Evolutionary conservation across 2,329 filamentous ascomycete genomes (phyloP), one percentile per base, ranked within the genome.

Genomic region (Rhytidhysteron rufulum): DNA sequence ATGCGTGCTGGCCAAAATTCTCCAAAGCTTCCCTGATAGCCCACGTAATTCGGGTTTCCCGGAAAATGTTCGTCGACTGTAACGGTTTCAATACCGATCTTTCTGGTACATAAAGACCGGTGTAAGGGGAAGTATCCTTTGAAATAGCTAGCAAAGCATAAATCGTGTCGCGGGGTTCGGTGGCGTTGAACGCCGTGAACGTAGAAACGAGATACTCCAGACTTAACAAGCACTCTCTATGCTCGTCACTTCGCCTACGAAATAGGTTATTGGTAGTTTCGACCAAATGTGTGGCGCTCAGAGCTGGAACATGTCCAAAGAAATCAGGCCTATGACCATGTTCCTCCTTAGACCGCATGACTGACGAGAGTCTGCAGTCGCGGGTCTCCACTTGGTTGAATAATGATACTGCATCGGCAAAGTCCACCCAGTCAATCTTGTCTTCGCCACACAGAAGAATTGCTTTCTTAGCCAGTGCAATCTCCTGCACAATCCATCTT

Each of bases 401-500:
- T 2, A 68, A 50, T 18, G 58, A 51, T 6, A 68, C 60, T 2
- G 66, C 65, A 16, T 62, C 57, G 3, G 63, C 59, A 21, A 71
- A 61, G 4, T 64, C 52, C 3, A 48, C 39, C 66, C 67, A 70
- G 8, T 48, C 33, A 6, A 70, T 57, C 2, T 40, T 40, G 2
- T 66, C 51, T 0, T 40, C 25, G 2, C 67, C 68, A 44, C 66
- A 67, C 29, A 61, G 60, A 1, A 72, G 49, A 3, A 43, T 57
- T 3, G 58, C 59, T 4, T 49, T 41, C 22, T 44, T 50, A 0
- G 67, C 64, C 22, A 63, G 51, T 1, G 62, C 59, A 10, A 71
- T 60, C 46, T 70, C 69, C 42, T 71, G 68, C 1, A 71, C 56
- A 3, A 71, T 62, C 69, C 68, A 71, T 0, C 67, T 63, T 3